These are phyloP conservation scores for Metroxylon sagu DNA, from an alignment of 176 grass and related monocot species.

Conservation along the genomic window DNA sequence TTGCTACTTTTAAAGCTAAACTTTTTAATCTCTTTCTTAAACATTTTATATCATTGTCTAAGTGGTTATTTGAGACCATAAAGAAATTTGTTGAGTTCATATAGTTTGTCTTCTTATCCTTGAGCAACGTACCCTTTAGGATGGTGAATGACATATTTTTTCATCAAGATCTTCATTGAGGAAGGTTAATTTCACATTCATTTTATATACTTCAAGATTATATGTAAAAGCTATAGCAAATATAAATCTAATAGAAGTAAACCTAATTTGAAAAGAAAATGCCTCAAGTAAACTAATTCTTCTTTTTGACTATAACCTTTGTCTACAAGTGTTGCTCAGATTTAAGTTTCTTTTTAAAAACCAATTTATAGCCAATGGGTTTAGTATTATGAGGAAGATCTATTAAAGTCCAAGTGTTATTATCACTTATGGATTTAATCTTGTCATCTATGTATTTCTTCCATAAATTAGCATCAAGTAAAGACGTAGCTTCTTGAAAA, in stretches of 20 bases:
- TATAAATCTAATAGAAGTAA: conserved; percentile 3
- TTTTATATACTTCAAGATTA: neutral
- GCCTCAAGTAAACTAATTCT: neutral
- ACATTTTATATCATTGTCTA: neutral
- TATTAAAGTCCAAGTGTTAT: neutral
- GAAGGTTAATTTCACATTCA: neutral
- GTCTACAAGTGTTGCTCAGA: neutral
- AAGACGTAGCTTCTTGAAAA: neutral
- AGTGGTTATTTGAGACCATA: neutral
- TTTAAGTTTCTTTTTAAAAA: neutral
- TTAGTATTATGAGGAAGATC: neutral
- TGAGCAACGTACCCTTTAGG: too few species aligned
- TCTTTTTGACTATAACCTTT: neutral
- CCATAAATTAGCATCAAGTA: neutral
- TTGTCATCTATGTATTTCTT: neutral
- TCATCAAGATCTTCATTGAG: neutral
- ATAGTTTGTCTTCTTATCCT: neutral
- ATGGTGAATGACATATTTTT: too few species aligned
- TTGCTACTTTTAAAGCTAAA: neutral
- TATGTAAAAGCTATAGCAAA: neutral
- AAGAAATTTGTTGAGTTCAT: neutral
- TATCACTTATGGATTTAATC: neutral
- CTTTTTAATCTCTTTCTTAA: neutral
- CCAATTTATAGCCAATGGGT: neutral
- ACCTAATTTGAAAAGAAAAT: neutral